phyloP scores from a whole-genome alignment of 2,329 filamentous ascomycete genomes.

The Diaporthe australafricana region DNA sequence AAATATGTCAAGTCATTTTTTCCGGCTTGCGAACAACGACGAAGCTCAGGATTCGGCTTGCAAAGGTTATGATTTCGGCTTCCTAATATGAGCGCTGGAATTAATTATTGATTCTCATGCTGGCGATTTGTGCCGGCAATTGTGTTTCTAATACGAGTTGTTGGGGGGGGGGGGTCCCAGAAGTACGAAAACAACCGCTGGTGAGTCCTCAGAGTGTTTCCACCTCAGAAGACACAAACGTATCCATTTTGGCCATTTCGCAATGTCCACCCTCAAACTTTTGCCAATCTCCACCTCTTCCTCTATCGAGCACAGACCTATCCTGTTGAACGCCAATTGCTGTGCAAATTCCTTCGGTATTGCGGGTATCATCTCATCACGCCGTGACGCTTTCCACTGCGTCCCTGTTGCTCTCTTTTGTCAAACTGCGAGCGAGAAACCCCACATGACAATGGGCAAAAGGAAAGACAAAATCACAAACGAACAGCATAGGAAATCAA shows the following conservation, averaged over 20 bases:
- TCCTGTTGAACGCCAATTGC: slow-evolving; percentile 15
- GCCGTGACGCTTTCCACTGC: not conserved
- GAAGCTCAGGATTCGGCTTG: no score
- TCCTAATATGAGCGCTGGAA: no score
- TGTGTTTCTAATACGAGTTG: not conserved
- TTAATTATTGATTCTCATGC: no score
- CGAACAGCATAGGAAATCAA: not conserved
- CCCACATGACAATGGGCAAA: not conserved
- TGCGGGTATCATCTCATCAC: slow-evolving; percentile 24
- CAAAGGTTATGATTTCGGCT: no score
- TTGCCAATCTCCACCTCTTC: not conserved
- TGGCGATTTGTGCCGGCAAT: no score
- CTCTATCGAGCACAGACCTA: not conserved
- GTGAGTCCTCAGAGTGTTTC: not conserved
- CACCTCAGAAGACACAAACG: not conserved
- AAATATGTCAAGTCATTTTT: no score
- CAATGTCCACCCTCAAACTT: no score
- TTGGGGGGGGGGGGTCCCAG: not conserved
- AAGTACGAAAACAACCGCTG: not conserved
- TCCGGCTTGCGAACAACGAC: no score
- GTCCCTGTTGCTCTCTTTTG: not conserved
- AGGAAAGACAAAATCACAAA: not conserved
- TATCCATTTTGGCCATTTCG: not conserved
- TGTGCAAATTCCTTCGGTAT: slow-evolving; percentile 21
- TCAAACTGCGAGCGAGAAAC: not conserved